A percentile compares a stretch with the other conserved stretches of the same genome.
phyloP scores from a whole-genome alignment of 306 rosid genomes.

The Vigna trinervia region DNA sequence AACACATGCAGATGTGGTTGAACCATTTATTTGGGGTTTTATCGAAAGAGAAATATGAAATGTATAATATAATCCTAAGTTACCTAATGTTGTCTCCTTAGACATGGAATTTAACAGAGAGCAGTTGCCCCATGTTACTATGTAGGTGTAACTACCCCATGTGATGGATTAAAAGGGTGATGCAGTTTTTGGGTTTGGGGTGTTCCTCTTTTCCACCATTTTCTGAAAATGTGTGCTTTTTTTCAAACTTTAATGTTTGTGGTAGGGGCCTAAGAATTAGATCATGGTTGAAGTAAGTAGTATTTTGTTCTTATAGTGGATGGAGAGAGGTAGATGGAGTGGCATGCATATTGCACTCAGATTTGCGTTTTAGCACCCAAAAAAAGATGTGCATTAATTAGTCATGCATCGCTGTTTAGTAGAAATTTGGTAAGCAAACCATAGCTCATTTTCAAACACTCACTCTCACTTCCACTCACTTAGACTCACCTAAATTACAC shows the following conservation, averaged over 20 bases:
- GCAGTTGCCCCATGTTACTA: background rate
- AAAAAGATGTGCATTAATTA: conserved; percentile 19
- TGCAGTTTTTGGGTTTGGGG: conserved; percentile 7
- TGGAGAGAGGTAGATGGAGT: background rate
- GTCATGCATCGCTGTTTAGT: conserved; percentile 21
- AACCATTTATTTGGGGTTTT: background rate
- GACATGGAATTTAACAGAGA: background rate
- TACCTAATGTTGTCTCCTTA: conserved; percentile 1
- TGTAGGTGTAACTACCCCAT: conserved; percentile 41
- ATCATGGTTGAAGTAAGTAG: background rate
- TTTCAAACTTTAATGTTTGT: conserved; percentile 11
- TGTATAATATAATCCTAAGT: background rate
- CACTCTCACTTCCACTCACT: background rate
- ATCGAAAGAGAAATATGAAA: background rate
- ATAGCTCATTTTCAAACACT: conserved; percentile 20
- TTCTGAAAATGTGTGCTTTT: background rate
- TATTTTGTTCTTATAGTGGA: background rate
- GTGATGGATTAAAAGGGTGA: conserved; percentile 33
- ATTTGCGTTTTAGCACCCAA: conserved; percentile 12
- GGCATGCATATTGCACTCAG: conserved; percentile 1
- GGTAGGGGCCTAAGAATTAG: conserved; percentile 33
- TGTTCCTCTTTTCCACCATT: conserved; percentile 28
- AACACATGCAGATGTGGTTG: background rate
- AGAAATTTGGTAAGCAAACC: conserved; percentile 40
- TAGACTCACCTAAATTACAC: conserved; percentile 38